Evolutionary conservation across 2,329 filamentous ascomycete genomes (phyloP).

Genomic region (Sclerotinia sclerotiorum): DNA sequence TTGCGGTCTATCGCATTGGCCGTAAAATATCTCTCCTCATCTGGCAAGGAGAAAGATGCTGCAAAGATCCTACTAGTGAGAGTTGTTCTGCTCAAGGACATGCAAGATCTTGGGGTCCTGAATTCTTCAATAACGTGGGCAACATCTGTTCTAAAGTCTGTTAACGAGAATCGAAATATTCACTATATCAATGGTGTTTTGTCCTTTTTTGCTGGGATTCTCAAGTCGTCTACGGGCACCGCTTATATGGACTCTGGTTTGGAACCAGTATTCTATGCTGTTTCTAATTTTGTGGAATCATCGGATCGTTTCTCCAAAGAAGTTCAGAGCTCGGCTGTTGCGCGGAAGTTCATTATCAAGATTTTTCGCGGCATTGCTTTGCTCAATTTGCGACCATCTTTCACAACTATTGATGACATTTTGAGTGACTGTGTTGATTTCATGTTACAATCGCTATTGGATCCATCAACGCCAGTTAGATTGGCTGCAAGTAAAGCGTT

Average conservation of each 20-base stretch:
- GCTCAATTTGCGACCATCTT: constrained; percentile 47
- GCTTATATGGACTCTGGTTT: constrained; percentile 71
- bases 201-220: constrained; percentile 74
- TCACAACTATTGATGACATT: constrained; percentile 46
- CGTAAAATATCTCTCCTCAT: constrained; percentile 66
- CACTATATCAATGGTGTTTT: constrained; percentile 79
- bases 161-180: constrained; percentile 50
- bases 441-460: constrained; percentile 73
- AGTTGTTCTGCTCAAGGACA: constrained; percentile 80
- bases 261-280: constrained; percentile 62
- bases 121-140: constrained; percentile 70
- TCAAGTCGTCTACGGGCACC: constrained; percentile 67
- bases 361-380: constrained; percentile 74
- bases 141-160: constrained; percentile 56
- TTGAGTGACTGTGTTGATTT: constrained; percentile 81
- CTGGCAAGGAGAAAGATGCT: constrained; percentile 86
- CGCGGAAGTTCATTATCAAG: constrained; percentile 81
- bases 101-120: constrained; percentile 75
- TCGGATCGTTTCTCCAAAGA: constrained; percentile 50
- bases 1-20: constrained; percentile 69
- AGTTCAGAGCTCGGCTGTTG: constrained; percentile 72
- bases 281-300: constrained; percentile 57
- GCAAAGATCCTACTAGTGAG: constrained; percentile 81
- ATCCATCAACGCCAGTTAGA: constrained; percentile 88
- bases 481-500: constrained; percentile 90